These are phyloP conservation scores for Tuber brumale DNA, from an alignment of 495 filamentous ascomycete genomes.

Conservation along the genomic window DNA sequence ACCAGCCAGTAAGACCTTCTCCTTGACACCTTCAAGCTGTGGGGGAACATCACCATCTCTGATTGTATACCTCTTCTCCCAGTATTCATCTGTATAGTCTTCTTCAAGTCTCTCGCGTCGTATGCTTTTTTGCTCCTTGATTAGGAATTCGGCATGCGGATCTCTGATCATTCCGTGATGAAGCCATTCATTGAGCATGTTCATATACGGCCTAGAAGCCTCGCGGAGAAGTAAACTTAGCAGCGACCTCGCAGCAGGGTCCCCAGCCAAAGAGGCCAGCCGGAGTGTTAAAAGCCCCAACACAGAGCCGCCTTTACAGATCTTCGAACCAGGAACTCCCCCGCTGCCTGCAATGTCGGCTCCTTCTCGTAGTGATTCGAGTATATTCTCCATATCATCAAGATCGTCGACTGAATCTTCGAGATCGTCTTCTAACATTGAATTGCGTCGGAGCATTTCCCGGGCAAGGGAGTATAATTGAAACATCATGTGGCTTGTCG, in stretches of 20 bases:
- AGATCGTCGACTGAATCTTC: conserved; percentile 75
- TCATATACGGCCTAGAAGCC: conserved; percentile 90
- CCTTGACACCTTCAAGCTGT: conserved; percentile 83
- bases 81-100: conserved; percentile 98
- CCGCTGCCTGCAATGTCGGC: conserved; percentile 65
- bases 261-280: conserved; percentile 80
- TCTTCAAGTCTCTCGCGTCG: conserved; percentile 81
- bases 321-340: conserved; percentile 76
- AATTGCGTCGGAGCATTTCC: conserved; percentile 80
- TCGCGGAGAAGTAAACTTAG: conserved; percentile 76
- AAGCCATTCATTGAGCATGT: conserved; percentile 96
- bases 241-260: conserved; percentile 74
- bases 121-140: conserved; percentile 94
- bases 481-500: conserved; percentile 78
- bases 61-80: conserved; percentile 95
- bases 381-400: conserved; percentile 79
- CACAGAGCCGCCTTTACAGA: conserved; percentile 90
- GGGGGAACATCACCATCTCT: conserved; percentile 85
- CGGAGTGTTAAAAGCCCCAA: conserved; percentile 76
- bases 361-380: conserved; percentile 72
- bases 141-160: conserved; percentile 86
- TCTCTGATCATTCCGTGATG: conserved; percentile 94
- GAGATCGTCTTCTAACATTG: conserved; percentile 75
- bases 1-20: conserved; percentile 87
- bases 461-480: conserved; percentile 81